Percentiles rank a stretch among this genome's conserved stretches.
These are phyloP conservation scores for Medicago arabica DNA, from an alignment of 306 rosid species.

Conservation along the genomic window DNA sequence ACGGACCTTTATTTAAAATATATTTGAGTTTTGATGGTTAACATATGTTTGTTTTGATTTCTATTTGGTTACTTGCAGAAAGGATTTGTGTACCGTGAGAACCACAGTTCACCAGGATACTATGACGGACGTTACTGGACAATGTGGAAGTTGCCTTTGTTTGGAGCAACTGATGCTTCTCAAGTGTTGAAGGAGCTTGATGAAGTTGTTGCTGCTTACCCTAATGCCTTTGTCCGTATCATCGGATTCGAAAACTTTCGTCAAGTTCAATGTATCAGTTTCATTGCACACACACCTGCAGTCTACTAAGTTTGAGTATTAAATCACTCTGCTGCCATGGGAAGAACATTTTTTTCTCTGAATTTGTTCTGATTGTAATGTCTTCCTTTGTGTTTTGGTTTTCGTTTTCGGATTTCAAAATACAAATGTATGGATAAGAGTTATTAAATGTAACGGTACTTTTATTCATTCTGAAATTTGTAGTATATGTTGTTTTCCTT, in stretches of 20 bases:
- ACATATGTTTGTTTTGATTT: not conserved
- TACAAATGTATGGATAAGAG: no score
- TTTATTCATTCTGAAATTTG: no score
- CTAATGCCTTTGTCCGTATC: slow-evolving; percentile 55
- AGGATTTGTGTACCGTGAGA: slow-evolving; percentile 63
- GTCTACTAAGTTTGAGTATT: slow-evolving; percentile 2
- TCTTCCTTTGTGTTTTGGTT: no score
- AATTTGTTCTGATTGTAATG: no score
- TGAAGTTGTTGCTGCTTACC: slow-evolving; percentile 56
- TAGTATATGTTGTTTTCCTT: no score
- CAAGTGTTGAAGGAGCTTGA: slow-evolving; percentile 50
- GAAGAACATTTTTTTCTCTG: no score
- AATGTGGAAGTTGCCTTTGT: slow-evolving; percentile 70
- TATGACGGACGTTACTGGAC: slow-evolving; percentile 69
- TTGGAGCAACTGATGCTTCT: slow-evolving; percentile 69
- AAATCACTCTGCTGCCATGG: no score
- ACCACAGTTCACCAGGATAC: slow-evolving; percentile 70
- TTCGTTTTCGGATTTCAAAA: no score
- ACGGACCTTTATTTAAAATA: not conserved
- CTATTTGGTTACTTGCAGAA: slow-evolving; percentile 37
- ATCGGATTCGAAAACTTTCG: slow-evolving; percentile 83
- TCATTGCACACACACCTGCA: slow-evolving; percentile 75
- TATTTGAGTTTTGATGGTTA: no score
- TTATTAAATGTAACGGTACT: no score
- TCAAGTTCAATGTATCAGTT: slow-evolving; percentile 84